A percentile compares a stretch with the other conserved stretches of the same genome.
phyloP scores from a whole-genome alignment of 768 basidiomycete species.

The Mycena vulgaris region DNA sequence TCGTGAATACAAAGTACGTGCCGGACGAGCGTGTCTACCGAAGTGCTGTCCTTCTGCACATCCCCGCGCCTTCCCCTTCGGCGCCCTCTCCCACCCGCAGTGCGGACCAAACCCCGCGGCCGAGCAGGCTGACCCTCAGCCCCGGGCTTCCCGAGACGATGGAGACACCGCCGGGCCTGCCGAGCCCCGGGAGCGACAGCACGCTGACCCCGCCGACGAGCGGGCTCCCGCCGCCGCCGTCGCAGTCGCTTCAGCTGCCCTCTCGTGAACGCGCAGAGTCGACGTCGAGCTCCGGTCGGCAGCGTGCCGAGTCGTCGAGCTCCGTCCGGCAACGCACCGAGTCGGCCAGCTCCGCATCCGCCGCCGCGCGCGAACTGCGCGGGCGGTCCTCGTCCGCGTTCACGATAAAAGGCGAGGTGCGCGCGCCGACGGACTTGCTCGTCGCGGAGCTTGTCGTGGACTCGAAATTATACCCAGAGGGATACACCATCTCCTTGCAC shows the following conservation, averaged over 20 bases:
- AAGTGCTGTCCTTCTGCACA: constrained; percentile 64
- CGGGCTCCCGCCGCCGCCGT: constrained; percentile 44
- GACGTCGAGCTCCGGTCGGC: constrained; percentile 36
- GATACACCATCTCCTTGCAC: constrained; percentile 71
- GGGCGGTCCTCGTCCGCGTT: constrained; percentile 71
- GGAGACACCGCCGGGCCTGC: constrained; percentile 21
- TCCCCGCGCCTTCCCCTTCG: constrained; percentile 40
- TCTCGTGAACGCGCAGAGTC: constrained; percentile 27
- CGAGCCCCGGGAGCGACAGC: constrained; percentile 29
- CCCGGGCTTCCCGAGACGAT: constrained; percentile 40
- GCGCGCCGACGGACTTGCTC: constrained; percentile 76
- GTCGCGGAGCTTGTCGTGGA: constrained; percentile 87
- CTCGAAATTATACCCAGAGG: constrained; percentile 83
- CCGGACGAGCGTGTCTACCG: constrained; percentile 67
- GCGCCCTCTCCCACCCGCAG: constrained; percentile 38
- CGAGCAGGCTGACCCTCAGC: constrained; percentile 55
- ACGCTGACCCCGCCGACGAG: constrained; percentile 38
- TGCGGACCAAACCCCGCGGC: constrained; percentile 52
- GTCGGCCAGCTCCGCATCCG: constrained; percentile 33
- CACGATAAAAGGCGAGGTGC: constrained; percentile 73
- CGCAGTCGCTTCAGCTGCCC: constrained; percentile 21
- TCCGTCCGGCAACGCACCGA: constrained; percentile 21
- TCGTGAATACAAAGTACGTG: constrained; percentile 70
- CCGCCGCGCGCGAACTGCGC: constrained; percentile 42
- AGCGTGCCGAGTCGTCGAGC: constrained; percentile 51